Conservation (phyloP, 1,284 basidiomycete genomes). For the Sporisorium scitamineum region DNA sequence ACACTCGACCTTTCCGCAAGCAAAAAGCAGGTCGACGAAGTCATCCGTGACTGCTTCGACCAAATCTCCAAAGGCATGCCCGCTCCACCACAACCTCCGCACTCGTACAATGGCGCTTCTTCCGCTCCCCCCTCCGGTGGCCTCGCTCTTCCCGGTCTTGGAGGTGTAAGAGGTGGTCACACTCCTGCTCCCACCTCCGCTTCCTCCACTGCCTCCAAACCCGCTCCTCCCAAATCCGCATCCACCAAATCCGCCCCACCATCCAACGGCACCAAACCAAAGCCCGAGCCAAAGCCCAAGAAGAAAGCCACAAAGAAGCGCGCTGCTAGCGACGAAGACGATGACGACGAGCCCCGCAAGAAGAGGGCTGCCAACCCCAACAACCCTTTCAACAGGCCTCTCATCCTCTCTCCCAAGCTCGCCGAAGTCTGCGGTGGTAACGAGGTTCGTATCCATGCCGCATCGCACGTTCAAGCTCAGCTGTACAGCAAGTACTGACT, state of each 20-base stretch:
- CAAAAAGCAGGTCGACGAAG: slow-evolving; percentile 61
- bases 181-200: slow-evolving; percentile 26
- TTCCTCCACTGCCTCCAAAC: slow-evolving; percentile 33
- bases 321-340: slow-evolving; percentile 30
- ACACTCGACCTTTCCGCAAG: slow-evolving; percentile 55
- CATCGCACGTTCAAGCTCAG: neutral
- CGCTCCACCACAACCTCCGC: slow-evolving; percentile 36
- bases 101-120: slow-evolving; percentile 28
- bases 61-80: slow-evolving; percentile 53
- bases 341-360: slow-evolving; percentile 49
- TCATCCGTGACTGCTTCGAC: slow-evolving; percentile 64
- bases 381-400: slow-evolving; percentile 66
- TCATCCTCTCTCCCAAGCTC: slow-evolving; percentile 59
- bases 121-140: slow-evolving; percentile 46
- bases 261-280: slow-evolving; percentile 42
- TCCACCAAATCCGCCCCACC: slow-evolving; percentile 24
- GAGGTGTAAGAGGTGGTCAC: slow-evolving; percentile 52
- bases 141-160: slow-evolving; percentile 58
- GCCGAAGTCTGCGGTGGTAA: slow-evolving; percentile 66
- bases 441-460: slow-evolving; percentile 45
- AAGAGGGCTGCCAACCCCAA: slow-evolving; percentile 65
- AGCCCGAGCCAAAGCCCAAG: slow-evolving; percentile 56
- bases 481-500: neutral
- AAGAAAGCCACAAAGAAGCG: slow-evolving; percentile 59
- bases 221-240: slow-evolving; percentile 28